Percentiles rank a stretch among this genome's conserved stretches.
Conservation (phyloP, 1,284 basidiomycete genomes). For the Melanopsichium pennsylvanicum region DNA sequence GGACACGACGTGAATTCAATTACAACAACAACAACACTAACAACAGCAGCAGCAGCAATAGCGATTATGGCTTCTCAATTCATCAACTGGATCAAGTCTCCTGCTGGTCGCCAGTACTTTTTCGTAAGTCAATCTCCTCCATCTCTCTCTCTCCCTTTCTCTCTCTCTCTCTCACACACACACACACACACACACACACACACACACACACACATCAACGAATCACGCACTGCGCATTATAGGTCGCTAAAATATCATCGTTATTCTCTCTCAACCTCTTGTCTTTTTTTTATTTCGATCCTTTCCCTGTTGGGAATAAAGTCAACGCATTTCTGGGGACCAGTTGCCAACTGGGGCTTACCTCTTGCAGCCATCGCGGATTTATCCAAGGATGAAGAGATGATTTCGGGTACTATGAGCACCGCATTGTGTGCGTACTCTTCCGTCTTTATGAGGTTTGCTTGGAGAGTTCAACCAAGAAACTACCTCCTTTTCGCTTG, state of each 20-base stretch:
- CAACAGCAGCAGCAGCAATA: no score
- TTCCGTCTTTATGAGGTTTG: conserved; percentile 64
- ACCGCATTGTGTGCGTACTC: conserved; percentile 59
- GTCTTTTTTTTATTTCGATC: not conserved
- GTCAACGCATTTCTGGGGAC: conserved; percentile 66
- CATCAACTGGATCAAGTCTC: conserved; percentile 60
- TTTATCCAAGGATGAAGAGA: conserved; percentile 60
- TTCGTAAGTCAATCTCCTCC: conserved; percentile 44
- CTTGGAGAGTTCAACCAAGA: conserved; percentile 62
- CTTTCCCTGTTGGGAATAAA: not conserved
- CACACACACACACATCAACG: no score
- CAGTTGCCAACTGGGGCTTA: conserved; percentile 65
- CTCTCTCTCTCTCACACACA: no score
- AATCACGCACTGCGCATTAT: not conserved
- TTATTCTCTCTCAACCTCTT: no score
- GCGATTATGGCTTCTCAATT: conserved; percentile 63
- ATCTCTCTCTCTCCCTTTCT: not conserved
- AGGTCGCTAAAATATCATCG: no score
- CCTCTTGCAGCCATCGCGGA: conserved; percentile 64
- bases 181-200: no score
- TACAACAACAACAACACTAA: no score
- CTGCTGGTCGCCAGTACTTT: conserved; percentile 64
- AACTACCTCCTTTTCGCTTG: conserved; percentile 65
- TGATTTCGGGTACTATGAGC: conserved; percentile 64
- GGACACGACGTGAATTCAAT: no score